Base-by-base conservation (phyloP, 129 eudicot genomes). In the Centaurea solstitialis region DNA sequence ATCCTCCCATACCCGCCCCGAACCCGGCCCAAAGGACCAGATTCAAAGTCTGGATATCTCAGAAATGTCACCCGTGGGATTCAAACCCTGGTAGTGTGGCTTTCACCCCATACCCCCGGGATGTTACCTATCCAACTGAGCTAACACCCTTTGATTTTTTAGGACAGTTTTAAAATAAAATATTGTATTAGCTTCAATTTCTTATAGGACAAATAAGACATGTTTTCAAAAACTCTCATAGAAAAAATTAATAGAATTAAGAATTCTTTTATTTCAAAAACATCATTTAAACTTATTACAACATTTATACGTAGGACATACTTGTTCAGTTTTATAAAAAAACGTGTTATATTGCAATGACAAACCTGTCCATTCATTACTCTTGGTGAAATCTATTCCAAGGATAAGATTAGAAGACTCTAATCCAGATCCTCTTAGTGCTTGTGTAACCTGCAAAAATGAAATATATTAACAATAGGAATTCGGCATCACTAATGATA, bases 281-380 rank as follows among this genome's bases (percentile, higher is more conserved):
- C 6, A 2, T 53, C 2, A 0, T 53, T 4, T 53, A 53, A 4
- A 53, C 8, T 53, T 57, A 17, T 57, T 57, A 22, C 9, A 53
- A 57, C 23, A 2, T 2, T 53, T 53, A 17, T 57, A 57, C 9
- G 6, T 57, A 57, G 7, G 9, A n/a, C 65, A n/a, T 8, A 57
- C 5, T 50, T 57, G 65, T 57, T 57, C n/a, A 21, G 9, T 57
- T 57, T 7, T 57, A 57, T 17, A n/a, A 57, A 47, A 3, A 47
- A 57, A 53, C 15, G 8, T 53, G n/a, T 12, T 47, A 4, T 47
- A 47, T 2, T 11, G 20, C 6, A n/a, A 21, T 57, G 20, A 85
- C 89, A 71, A 17, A 92, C 94, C 97, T 86, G 94, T 89, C 97
- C 97, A 92, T 81, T 92, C 97, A 7, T 92, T 92, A 83, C 97